phyloP scores from a whole-genome alignment of 2,329 filamentous ascomycete genomes.

The Cordyceps fumosorosea region DNA sequence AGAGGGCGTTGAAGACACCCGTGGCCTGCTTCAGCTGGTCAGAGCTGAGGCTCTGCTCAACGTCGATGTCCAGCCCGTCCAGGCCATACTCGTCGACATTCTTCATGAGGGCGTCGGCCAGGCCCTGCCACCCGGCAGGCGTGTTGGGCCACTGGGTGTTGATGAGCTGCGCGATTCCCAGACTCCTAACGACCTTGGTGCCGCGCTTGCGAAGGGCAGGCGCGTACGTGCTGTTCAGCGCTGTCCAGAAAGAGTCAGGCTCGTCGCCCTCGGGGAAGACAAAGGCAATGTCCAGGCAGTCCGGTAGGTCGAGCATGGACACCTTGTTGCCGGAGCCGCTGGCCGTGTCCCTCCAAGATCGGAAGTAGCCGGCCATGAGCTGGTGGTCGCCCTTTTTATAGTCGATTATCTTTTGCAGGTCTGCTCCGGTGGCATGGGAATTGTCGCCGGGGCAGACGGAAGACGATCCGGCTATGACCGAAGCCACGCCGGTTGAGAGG shows the following conservation, averaged over 20 bases:
- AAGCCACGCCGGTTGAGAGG: not conserved
- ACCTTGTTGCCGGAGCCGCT: not conserved
- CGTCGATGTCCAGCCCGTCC: slow-evolving; percentile 12
- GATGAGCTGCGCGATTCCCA: slow-evolving; percentile 2
- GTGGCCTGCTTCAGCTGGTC: slow-evolving; percentile 6
- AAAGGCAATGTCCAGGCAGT: slow-evolving; percentile 13
- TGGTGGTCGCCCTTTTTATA: slow-evolving; percentile 11
- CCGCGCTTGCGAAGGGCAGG: slow-evolving; percentile 2
- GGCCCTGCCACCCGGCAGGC: not conserved
- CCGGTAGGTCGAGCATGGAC: slow-evolving; percentile 9
- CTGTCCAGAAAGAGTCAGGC: not conserved
- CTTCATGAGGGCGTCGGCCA: not conserved
- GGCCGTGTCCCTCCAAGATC: slow-evolving; percentile 3
- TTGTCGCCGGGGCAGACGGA: slow-evolving; percentile 11
- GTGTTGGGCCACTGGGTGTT: not conserved
- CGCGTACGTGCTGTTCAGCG: slow-evolving; percentile 1
- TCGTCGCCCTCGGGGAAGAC: slow-evolving; percentile 9
- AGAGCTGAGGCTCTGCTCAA: not conserved
- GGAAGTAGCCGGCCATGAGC: slow-evolving; percentile 12
- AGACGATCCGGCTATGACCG: not conserved
- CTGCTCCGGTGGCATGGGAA: not conserved
- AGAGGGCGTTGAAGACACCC: slow-evolving; percentile 10
- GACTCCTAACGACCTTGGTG: slow-evolving; percentile 6
- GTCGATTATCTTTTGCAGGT: slow-evolving; percentile 6
- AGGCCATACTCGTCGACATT: not conserved